These are phyloP conservation scores for Colletotrichum theobromicola DNA, from an alignment of 2,329 filamentous ascomycete genomes.

Conservation along the genomic window DNA sequence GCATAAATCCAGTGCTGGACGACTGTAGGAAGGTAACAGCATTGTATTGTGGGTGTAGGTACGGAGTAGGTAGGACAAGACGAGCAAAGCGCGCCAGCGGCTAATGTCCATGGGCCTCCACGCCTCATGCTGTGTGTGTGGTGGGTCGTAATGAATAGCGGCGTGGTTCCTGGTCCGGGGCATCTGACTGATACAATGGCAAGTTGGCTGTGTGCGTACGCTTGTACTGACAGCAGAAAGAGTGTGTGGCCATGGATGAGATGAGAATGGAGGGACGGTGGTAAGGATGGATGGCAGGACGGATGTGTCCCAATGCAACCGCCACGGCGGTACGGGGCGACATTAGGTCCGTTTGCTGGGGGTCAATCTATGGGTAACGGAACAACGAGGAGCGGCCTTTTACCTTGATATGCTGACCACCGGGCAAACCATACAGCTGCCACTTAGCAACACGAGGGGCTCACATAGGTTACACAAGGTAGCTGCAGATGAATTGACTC, in stretches of 20 bases:
- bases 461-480: slow-evolving; percentile 15
- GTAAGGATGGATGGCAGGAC: slow-evolving; percentile 5
- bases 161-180: slow-evolving; percentile 13
- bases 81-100: background rate
- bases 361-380: background rate
- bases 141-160: slow-evolving; percentile 14
- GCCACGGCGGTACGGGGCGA: slow-evolving; percentile 1
- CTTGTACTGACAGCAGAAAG: background rate
- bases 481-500: slow-evolving; percentile 13
- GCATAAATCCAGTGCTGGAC: slow-evolving; percentile 7
- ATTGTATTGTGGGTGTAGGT: background rate
- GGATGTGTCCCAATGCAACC: slow-evolving; percentile 12
- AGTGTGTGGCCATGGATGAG: slow-evolving; percentile 3
- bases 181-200: slow-evolving; percentile 14
- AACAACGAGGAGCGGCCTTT: background rate
- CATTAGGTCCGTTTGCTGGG: background rate
- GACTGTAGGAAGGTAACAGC: background rate
- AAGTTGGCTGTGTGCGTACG: slow-evolving; percentile 1
- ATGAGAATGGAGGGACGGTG: slow-evolving; percentile 4
- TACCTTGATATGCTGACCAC: slow-evolving; percentile 15
- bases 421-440: slow-evolving; percentile 2
- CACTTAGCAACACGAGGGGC: background rate
- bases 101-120: slow-evolving; percentile 9
- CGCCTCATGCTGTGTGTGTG: slow-evolving; percentile 8
- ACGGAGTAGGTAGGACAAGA: background rate